Evolutionary conservation across 257 asterid species (phyloP).

Genomic region (Solanum chmielewskii): DNA sequence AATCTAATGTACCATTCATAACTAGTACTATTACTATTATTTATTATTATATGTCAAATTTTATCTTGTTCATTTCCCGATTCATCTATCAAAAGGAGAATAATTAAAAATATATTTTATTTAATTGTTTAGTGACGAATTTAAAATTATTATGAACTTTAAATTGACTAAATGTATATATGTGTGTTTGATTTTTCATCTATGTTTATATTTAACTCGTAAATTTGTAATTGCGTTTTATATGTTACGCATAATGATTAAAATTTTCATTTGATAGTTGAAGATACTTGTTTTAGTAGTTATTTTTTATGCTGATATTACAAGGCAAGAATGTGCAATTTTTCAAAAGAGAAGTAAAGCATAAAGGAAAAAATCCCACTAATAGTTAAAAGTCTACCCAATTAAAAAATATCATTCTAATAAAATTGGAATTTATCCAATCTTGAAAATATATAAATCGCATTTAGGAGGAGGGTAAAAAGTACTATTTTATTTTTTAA

Average conservation of each 20-base stretch:
- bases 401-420: neutral
- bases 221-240: neutral
- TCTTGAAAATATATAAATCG: neutral
- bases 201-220: neutral
- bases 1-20: neutral
- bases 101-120: neutral
- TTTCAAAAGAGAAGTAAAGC: neutral
- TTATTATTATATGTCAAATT: neutral
- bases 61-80: neutral
- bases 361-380: neutral
- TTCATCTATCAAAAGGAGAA: neutral
- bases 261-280: neutral
- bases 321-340: neutral
- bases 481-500: neutral
- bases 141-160: neutral
- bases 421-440: neutral
- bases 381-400: neutral
- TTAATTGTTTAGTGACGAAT: neutral
- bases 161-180: neutral
- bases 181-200: neutral
- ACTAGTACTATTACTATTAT: neutral
- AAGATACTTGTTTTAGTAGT: neutral
- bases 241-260: neutral
- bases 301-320: neutral
- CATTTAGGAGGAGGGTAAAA: neutral